Base-by-base conservation (phyloP, 2,329 filamentous ascomycete genomes). In the Aaosphaeria pasadenensis region DNA sequence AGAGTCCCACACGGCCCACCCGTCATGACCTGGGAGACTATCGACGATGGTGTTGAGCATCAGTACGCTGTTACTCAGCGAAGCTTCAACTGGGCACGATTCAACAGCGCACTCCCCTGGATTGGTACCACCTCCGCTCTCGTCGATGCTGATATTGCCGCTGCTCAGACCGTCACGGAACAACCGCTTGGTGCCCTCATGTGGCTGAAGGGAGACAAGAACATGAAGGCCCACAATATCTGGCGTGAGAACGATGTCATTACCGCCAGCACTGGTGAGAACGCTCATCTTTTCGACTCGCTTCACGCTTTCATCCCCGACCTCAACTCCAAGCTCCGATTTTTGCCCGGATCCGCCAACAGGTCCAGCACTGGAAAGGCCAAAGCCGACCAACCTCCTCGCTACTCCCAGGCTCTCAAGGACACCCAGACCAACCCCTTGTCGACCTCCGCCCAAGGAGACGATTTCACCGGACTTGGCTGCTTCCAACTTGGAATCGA, bases 401-500 rank as follows among this genome's bases (percentile, higher is more conserved):
- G 33, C n/a, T 36, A 36, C 33, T 36, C 33, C 7, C 33, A 36
- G n/a, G 33, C 33, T 36, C n/a, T 36, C 9, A 36, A 36, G 33
- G 33, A 36, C 33, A n/a, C 33, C 4, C 47, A 35, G n/a, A 36
- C 31, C 5, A 43, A 30, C 32, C 70, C 71, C 7, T 55, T 74
- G 28, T 74, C 71, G 1, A 56, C 66, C 11, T 73, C 74, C 2
- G 56, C 62, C 42, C 51, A 55, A 5, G 73, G 73, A 2, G 50
- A 63, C n/a, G 63, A 67, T 9, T 73, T 70, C 47, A 69, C 66
- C 33, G 53, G 62, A 11, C 59, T 76, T 30, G 75, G 75, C 13
- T 77, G 76, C 48, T 77, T 77, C 46, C 75, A 75, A 24, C 54
- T 78, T 1, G 75, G 76, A 2, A 68, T 74, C 3, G 69, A 76